Evolutionary conservation across 257 asterid species (phyloP).

Genomic region (Solanum habrochaites): DNA sequence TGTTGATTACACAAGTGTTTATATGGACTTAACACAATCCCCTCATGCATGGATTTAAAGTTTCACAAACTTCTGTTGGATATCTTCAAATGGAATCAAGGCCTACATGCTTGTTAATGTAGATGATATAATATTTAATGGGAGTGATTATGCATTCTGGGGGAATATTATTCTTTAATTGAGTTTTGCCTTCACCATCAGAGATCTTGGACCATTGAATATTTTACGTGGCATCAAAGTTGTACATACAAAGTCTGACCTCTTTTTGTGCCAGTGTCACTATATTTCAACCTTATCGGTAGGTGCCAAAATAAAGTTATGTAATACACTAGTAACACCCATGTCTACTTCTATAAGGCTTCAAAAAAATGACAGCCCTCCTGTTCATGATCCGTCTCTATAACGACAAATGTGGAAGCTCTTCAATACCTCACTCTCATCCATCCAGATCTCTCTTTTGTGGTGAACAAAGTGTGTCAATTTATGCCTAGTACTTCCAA

Average conservation of each 20-base stretch:
- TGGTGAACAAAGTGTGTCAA: not conserved
- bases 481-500: not conserved
- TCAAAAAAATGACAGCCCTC: not conserved
- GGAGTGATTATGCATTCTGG: not conserved
- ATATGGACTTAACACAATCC: too few relatives aligned
- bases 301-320: not conserved
- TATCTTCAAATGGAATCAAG: too few relatives aligned
- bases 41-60: too few relatives aligned
- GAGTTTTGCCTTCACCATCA: not conserved
- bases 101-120: too few relatives aligned
- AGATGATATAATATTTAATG: too few relatives aligned
- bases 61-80: too few relatives aligned
- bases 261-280: too few relatives aligned
- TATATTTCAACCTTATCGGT: too few relatives aligned
- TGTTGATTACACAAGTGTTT: too few relatives aligned
- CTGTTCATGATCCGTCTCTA: not conserved
- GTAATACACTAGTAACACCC: not conserved
- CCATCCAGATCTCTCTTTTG: not conserved
- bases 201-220: not conserved
- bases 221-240: not conserved
- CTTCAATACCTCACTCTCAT: not conserved
- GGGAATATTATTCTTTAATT: not conserved
- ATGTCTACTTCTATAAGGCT: not conserved
- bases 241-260: rapidly evolving
- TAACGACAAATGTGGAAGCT: not conserved